phyloP scores from a whole-genome alignment of 139 green algal genomes.

The Closterium sp. region DNA sequence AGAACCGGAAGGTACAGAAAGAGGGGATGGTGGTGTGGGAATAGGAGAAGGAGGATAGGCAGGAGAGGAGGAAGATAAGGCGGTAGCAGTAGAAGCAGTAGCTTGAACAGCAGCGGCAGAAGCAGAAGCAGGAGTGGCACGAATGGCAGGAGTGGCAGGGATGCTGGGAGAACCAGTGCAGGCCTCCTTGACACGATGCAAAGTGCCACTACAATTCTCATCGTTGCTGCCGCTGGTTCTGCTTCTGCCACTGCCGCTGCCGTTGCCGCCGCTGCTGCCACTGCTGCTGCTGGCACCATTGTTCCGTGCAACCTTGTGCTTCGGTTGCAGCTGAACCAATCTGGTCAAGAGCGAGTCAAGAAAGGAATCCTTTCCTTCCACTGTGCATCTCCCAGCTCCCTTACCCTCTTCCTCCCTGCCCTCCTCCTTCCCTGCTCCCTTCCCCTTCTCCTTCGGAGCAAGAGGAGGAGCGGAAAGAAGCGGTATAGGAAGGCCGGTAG shows the following conservation, averaged over 20 bases:
- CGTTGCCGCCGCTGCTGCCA: too few species aligned
- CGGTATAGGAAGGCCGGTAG: too few species aligned
- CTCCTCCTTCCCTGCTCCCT: too few species aligned
- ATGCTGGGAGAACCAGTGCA: not conserved
- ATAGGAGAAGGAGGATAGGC: not conserved
- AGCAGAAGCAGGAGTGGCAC: not conserved
- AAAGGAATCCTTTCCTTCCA: not conserved
- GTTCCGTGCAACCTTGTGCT: not conserved
- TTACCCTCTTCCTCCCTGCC: not conserved
- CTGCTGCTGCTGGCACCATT: not conserved
- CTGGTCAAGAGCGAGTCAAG: not conserved
- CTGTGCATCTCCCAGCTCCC: not conserved
- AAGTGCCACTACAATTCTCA: too few species aligned
- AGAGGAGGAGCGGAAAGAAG: not conserved
- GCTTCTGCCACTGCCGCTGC: not conserved
- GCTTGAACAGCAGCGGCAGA: not conserved
- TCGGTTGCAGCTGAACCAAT: not conserved
- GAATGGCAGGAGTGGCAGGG: not conserved
- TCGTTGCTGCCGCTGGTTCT: not conserved
- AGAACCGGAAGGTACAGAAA: not conserved
- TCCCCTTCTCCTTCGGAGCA: not conserved
- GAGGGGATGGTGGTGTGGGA: not conserved
- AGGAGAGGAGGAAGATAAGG: not conserved
- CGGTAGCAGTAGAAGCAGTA: not conserved
- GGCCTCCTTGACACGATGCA: not conserved